These are phyloP conservation scores for Aspergillus neotritici DNA, from an alignment of 2,329 filamentous ascomycete species.

Conservation along the genomic window DNA sequence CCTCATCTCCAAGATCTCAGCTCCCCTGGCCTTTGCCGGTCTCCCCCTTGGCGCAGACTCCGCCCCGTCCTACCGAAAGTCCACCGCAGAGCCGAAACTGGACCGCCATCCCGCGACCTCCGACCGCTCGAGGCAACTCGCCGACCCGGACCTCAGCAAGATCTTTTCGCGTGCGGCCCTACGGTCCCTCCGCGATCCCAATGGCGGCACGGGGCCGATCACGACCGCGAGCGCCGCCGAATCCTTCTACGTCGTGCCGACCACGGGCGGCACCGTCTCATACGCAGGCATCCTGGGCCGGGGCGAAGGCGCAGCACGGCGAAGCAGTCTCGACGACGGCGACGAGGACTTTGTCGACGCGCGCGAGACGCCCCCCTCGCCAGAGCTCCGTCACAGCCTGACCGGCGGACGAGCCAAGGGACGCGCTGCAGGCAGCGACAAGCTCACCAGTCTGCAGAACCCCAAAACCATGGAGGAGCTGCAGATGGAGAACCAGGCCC, in stretches of 20 bases:
- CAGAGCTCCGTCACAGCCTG: conserved; percentile 42
- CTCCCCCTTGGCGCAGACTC: conserved; percentile 64
- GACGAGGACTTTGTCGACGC: conserved; percentile 91
- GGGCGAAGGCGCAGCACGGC: conserved; percentile 40
- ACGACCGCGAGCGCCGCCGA: conserved; percentile 53
- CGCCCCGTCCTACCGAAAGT: conserved; percentile 25
- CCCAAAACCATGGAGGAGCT: conserved; percentile 78
- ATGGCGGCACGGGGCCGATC: conserved; percentile 40
- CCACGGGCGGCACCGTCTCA: conserved; percentile 82
- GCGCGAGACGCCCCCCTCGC: conserved; percentile 57
- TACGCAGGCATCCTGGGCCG: conserved; percentile 79
- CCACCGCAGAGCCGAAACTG: conserved; percentile 32
- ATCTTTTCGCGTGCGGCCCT: conserved; percentile 83
- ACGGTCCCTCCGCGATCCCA: conserved; percentile 65
- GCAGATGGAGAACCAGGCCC: conserved; percentile 76
- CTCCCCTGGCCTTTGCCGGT: conserved; percentile 86
- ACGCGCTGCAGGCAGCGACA: conserved; percentile 16
- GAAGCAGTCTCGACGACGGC: conserved; percentile 54
- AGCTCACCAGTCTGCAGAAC: conserved; percentile 32
- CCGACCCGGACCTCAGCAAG: conserved; percentile 71
- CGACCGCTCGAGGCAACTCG: conserved; percentile 34
- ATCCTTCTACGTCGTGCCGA: conserved; percentile 92
- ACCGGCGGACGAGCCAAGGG: conserved; percentile 34
- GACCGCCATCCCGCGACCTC: conserved; percentile 36
- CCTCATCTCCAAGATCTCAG: conserved; percentile 81